Evolutionary conservation across 768 basidiomycete genomes (phyloP).

Genomic region (Lepiota venenata): DNA sequence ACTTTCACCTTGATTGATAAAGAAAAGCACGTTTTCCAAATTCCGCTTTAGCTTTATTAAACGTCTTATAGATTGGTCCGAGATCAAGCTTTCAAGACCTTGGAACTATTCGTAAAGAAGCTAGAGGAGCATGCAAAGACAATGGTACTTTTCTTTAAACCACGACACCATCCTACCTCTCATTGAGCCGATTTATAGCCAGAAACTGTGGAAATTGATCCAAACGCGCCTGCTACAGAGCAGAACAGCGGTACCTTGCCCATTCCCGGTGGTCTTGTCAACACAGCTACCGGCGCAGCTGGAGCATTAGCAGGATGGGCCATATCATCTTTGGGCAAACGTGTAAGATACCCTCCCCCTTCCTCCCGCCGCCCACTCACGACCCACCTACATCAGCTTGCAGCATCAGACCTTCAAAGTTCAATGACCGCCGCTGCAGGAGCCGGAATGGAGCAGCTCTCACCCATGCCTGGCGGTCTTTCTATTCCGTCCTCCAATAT

Average conservation of each 20-base stretch:
- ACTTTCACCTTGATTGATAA: constrained; percentile 80
- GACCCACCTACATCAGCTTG: constrained; percentile 44
- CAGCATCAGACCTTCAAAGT: constrained; percentile 68
- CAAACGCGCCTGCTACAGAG: constrained; percentile 22
- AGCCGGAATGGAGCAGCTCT: constrained; percentile 35
- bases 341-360: constrained; percentile 38
- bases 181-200: constrained; percentile 24
- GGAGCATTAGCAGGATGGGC: constrained; percentile 95
- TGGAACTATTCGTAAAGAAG: constrained; percentile 83
- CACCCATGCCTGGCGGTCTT: constrained; percentile 4
- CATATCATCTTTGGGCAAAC: constrained; percentile 84
- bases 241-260: constrained; percentile 23
- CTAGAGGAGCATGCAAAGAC: constrained; percentile 74
- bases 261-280: constrained; percentile 59
- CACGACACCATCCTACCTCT: neutral
- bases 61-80: constrained; percentile 66
- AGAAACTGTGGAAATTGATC: constrained; percentile 33
- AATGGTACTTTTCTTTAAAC: constrained; percentile 57
- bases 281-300: constrained; percentile 87
- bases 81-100: constrained; percentile 93
- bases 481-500: constrained; percentile 21
- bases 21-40: constrained; percentile 68
- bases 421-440: constrained; percentile 47
- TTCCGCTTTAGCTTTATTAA: neutral
- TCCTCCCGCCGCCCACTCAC: neutral